A percentile compares a stretch with the other conserved stretches of the same genome.
These are phyloP conservation scores for apple (Malus domestica) DNA, from an alignment of 306 rosid genomes.

Conservation along the genomic window ASM211411v1 NC_041803.1:49448501-49449000, in stretches of 20 bases:
- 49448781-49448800: not conserved
- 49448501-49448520: not conserved
- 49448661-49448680: constrained; percentile 57
- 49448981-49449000: not conserved
- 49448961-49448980: not conserved
- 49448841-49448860: constrained; percentile 69
- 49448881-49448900: constrained; percentile 63
- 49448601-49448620: not conserved
- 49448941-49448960: not conserved
- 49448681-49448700: constrained; percentile 99
- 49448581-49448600: not conserved
- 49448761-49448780: constrained; percentile 1
- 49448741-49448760: constrained; percentile 52
- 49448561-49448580: not conserved
- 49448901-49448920: constrained; percentile 77
- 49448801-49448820: constrained; percentile 2
- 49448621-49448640: not conserved
- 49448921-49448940: constrained; percentile 75
- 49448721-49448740: constrained; percentile 94
- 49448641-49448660: not conserved
- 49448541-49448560: not conserved
- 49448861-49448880: constrained; percentile 77
- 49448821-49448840: not conserved
- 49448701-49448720: constrained; percentile 92
- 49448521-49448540: not conserved